Percentiles rank a stretch among this genome's conserved stretches.
Evolutionary conservation across 441 rosid species (phyloP).

Genomic region (Omphalea diandra): DNA sequence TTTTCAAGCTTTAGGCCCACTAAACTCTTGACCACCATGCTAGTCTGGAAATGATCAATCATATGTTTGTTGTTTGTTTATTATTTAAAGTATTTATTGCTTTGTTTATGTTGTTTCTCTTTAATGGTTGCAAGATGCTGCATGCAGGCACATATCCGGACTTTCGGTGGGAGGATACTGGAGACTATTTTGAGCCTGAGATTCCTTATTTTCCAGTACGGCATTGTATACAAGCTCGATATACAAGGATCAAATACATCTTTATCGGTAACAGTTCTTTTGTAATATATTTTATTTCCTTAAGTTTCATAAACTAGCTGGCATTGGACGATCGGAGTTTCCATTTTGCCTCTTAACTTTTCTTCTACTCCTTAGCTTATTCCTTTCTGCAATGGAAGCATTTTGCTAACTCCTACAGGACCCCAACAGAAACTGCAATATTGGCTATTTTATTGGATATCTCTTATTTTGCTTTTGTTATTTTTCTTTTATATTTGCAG

Average conservation of each 20-base stretch:
- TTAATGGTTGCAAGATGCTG: constrained; percentile 18
- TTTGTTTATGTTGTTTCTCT: constrained; percentile 1
- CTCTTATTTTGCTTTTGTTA: not conserved
- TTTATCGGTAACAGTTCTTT: constrained; percentile 50
- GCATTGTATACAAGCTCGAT: constrained; percentile 85
- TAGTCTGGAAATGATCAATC: not conserved
- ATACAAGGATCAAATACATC: constrained; percentile 64
- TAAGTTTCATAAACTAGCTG: not conserved
- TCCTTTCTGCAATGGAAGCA: not conserved
- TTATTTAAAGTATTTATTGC: constrained; percentile 7
- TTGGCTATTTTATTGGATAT: not conserved
- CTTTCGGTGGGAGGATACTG: constrained; percentile 77
- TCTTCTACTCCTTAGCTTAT: not conserved
- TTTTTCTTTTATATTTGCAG: not conserved
- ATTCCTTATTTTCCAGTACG: constrained; percentile 94
- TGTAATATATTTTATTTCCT: not conserved
- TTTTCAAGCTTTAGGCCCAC: no score
- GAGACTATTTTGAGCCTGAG: constrained; percentile 87
- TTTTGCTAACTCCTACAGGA: not conserved
- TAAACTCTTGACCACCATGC: not conserved
- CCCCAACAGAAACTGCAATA: not conserved
- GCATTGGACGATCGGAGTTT: not conserved
- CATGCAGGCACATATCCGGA: constrained; percentile 90
- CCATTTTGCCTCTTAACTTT: not conserved
- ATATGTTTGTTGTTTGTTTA: not conserved